Evolutionary conservation across 2,329 filamentous ascomycete genomes (phyloP).

Genomic region (Escovopsis weberi): DNA sequence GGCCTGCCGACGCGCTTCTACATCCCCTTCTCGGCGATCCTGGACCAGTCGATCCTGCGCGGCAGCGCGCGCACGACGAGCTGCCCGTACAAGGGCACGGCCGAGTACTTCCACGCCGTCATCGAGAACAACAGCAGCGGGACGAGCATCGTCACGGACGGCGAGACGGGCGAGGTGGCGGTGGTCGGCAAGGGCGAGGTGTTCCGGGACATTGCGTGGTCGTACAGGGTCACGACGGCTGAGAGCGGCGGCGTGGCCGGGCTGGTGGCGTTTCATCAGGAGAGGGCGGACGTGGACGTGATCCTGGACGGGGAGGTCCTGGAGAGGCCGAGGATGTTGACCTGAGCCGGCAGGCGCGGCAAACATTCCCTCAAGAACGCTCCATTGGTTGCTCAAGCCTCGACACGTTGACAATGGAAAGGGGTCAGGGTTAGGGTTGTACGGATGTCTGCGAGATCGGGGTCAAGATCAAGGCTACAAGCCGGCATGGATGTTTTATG

Average conservation of each 20-base stretch:
- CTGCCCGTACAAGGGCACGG: conserved; percentile 55
- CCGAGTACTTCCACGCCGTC: conserved; percentile 39
- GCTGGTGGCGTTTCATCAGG: conserved; percentile 50
- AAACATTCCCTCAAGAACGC: no score
- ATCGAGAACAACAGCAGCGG: no score
- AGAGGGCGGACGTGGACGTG: conserved; percentile 54
- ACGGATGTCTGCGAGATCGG: no score
- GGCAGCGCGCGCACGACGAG: conserved; percentile 37
- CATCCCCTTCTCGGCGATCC: conserved; percentile 35
- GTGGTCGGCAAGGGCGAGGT: conserved; percentile 30
- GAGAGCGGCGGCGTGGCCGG: conserved; percentile 43
- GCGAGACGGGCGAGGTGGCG: no score
- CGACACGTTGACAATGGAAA: no score
- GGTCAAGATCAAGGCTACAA: no score
- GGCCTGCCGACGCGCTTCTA: conserved; percentile 45
- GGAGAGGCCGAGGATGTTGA: conserved; percentile 17
- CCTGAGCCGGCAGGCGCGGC: conserved; percentile 1
- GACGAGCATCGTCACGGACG: no score
- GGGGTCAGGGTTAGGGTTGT: no score
- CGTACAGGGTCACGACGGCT: conserved; percentile 39
- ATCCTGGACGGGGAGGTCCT: conserved; percentile 33
- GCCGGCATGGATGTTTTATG: no score
- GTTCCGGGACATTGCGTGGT: conserved; percentile 44
- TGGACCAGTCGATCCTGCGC: conserved; percentile 26
- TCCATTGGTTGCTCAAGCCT: no score